Evolutionary conservation across 2,329 filamentous ascomycete species (phyloP).

Genomic region (Aspergillus intermedius): DNA sequence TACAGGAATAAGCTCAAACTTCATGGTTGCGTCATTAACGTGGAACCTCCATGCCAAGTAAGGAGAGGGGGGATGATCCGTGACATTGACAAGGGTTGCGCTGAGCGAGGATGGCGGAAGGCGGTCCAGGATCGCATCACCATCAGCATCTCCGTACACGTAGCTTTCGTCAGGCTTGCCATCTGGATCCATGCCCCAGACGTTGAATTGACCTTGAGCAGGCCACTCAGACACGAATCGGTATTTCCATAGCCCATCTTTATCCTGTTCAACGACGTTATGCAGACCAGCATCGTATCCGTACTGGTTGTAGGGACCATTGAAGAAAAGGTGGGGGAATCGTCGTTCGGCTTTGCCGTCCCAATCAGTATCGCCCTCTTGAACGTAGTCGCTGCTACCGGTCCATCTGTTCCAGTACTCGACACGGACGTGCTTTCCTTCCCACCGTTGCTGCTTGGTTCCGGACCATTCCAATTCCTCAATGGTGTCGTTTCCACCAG

Average conservation of each 20-base stretch:
- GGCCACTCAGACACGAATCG: constrained; percentile 61
- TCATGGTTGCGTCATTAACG: constrained; percentile 49
- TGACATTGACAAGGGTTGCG: constrained; percentile 54
- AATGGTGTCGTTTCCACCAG: constrained; percentile 46
- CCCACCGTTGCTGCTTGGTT: constrained; percentile 53
- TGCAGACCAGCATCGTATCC: constrained; percentile 56
- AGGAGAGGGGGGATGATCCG: constrained; percentile 48
- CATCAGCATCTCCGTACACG: constrained; percentile 57
- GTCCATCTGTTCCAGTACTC: constrained; percentile 57
- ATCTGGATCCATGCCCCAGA: constrained; percentile 61
- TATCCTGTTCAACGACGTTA: constrained; percentile 47
- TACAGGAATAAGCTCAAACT: constrained; percentile 47
- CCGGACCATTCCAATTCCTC: constrained; percentile 51
- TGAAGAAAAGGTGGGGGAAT: constrained; percentile 57
- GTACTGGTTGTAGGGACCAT: constrained; percentile 58
- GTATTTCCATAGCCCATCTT: constrained; percentile 50
- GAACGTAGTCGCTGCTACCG: constrained; percentile 54
- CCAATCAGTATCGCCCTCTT: constrained; percentile 51
- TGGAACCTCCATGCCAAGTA: constrained; percentile 51
- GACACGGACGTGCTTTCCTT: constrained; percentile 55
- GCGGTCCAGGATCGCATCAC: constrained; percentile 55
- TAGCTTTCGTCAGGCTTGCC: constrained; percentile 55
- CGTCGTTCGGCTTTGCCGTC: constrained; percentile 40
- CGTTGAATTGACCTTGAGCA: constrained; percentile 55
- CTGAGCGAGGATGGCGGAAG: constrained; percentile 55